Evolutionary conservation across 805 yeast genomes (phyloP).

Genomic region (Candida andamanensis): DNA sequence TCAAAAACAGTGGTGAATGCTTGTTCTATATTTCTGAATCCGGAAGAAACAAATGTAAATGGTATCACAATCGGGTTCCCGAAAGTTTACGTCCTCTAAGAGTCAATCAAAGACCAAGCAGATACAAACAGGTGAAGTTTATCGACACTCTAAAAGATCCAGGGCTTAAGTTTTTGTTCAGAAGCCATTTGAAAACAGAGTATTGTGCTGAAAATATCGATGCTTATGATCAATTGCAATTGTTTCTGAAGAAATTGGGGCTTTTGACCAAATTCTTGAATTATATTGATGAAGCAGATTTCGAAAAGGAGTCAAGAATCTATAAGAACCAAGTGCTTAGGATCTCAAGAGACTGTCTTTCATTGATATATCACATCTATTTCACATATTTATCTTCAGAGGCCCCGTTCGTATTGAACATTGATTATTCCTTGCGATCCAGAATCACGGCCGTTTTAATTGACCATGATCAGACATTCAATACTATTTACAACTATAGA

Average conservation of each 20-base stretch:
- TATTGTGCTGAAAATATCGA: conserved; percentile 74
- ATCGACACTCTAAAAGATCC: conserved; percentile 59
- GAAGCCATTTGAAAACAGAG: conserved; percentile 57
- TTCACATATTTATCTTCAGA: conserved; percentile 60
- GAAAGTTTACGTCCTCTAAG: background rate
- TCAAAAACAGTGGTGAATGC: conserved; percentile 2
- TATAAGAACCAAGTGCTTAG: conserved; percentile 3
- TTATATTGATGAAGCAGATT: conserved; percentile 4
- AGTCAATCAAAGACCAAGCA: background rate
- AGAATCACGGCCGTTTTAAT: conserved; percentile 29
- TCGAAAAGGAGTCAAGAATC: background rate
- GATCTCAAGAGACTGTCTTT: conserved; percentile 51
- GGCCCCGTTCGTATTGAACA: conserved; percentile 66
- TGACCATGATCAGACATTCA: conserved; percentile 3
- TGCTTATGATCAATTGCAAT: conserved; percentile 56
- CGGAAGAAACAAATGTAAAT: conserved; percentile 4
- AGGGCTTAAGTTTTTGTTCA: conserved; percentile 64
- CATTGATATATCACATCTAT: conserved; percentile 60
- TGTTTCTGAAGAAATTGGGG: conserved; percentile 44
- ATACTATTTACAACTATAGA: conserved; percentile 4
- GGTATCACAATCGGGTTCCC: no score
- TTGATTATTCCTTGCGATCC: conserved; percentile 50
- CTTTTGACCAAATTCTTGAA: conserved; percentile 8
- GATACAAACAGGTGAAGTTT: background rate
- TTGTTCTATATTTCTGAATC: conserved; percentile 6